A percentile compares a stretch with the other conserved stretches of the same genome.
Evolutionary conservation across 2,329 filamentous ascomycete species (phyloP).

Genomic region (Microdochium trichocladiopsis): DNA sequence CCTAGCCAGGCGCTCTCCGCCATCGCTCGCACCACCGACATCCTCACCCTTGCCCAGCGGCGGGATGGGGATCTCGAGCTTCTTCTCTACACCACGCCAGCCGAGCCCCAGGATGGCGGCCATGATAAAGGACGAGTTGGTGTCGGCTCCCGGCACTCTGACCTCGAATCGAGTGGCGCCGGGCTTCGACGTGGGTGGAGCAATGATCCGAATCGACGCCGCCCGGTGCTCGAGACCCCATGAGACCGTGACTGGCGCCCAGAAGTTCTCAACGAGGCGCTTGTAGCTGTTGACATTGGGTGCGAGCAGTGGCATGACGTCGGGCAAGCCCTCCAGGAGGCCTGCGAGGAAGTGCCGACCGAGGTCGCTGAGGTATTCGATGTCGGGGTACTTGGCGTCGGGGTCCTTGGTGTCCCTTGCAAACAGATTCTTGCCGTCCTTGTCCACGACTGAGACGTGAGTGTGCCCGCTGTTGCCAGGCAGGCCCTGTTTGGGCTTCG

Average conservation of each 20-base stretch:
- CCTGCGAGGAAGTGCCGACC: conserved; percentile 92
- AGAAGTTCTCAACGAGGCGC: conserved; percentile 96
- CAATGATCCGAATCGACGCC: conserved; percentile 82
- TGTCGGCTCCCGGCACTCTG: conserved; percentile 87
- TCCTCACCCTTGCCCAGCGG: conserved; percentile 82
- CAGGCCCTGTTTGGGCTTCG: conserved; percentile 83
- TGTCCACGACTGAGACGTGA: conserved; percentile 82
- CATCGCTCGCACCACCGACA: conserved; percentile 64
- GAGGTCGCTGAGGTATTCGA: conserved; percentile 75
- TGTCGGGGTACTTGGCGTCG: conserved; percentile 65
- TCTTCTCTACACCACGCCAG: conserved; percentile 88
- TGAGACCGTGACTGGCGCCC: conserved; percentile 94
- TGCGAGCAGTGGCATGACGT: conserved; percentile 92
- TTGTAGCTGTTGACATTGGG: conserved; percentile 98
- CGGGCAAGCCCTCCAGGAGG: conserved; percentile 78
- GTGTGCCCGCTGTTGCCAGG: conserved; percentile 96
- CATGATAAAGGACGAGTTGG: conserved; percentile 83
- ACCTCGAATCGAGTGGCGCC: conserved; percentile 90
- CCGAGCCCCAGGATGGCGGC: conserved; percentile 81
- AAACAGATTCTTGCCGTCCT: conserved; percentile 77
- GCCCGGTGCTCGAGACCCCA: conserved; percentile 96
- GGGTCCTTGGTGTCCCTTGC: conserved; percentile 65
- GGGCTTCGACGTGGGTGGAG: conserved; percentile 76
- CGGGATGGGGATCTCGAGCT: conserved; percentile 72
- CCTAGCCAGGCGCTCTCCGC: conserved; percentile 74